Evolutionary conservation across 371 early-diverging fungal species (phyloP).

Genomic region (Nematocida sp.): DNA sequence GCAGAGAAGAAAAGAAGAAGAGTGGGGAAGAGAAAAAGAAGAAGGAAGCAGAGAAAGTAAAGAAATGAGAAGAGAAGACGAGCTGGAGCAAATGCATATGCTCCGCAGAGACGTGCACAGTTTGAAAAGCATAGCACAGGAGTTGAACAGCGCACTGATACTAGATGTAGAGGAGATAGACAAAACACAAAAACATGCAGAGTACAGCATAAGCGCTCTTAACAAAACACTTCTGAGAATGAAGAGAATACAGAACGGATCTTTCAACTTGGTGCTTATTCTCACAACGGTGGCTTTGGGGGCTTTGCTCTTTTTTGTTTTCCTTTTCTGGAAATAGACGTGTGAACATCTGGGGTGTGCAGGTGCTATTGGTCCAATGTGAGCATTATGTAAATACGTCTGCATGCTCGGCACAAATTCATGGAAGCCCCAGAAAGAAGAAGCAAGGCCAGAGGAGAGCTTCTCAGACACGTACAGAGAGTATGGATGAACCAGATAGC

Average conservation of each 20-base stretch:
- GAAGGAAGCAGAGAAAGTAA: not conserved
- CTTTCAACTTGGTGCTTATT: slow-evolving; percentile 11
- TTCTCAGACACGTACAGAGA: too few relatives aligned
- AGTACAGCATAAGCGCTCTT: not conserved
- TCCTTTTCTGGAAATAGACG: too few relatives aligned
- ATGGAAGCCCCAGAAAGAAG: too few relatives aligned
- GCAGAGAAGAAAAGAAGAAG: too few relatives aligned
- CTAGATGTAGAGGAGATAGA: slow-evolving; percentile 23
- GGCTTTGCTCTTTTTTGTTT: slow-evolving; percentile 15
- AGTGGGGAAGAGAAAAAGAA: not conserved
- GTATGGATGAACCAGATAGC: too few relatives aligned
- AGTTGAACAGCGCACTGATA: not conserved
- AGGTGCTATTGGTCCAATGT: too few relatives aligned
- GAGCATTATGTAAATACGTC: too few relatives aligned
- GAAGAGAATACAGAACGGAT: not conserved
- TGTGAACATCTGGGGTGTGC: too few relatives aligned
- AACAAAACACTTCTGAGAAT: slow-evolving; percentile 12
- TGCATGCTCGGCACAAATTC: too few relatives aligned
- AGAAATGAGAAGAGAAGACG: not conserved
- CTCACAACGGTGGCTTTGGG: not conserved
- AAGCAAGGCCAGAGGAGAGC: too few relatives aligned
- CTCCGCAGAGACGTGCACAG: not conserved
- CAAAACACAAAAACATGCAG: not conserved
- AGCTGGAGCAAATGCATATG: slow-evolving; percentile 12
- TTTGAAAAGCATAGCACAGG: slow-evolving; percentile 1